Evolutionary conservation across 2,329 filamentous ascomycete species (phyloP).

Genomic region (Neofusicoccum ribis): DNA sequence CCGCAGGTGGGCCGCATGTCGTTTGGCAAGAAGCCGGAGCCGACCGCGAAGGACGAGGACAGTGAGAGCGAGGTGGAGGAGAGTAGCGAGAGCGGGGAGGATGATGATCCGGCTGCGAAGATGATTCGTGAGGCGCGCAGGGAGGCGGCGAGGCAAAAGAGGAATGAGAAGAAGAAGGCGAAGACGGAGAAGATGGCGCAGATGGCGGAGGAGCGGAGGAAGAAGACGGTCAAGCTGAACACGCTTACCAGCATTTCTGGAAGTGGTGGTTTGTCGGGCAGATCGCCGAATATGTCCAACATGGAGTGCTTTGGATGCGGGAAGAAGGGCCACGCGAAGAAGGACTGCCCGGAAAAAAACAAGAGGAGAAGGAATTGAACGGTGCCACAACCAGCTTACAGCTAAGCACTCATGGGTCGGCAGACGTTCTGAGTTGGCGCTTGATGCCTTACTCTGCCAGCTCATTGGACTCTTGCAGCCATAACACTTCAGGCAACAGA

Average conservation of each 20-base stretch:
- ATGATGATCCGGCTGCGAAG: constrained; percentile 44
- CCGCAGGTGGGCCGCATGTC: constrained; percentile 46
- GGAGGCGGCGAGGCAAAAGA: constrained; percentile 46
- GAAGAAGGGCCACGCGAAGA: constrained; percentile 60
- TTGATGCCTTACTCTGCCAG: no score
- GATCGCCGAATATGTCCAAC: constrained; percentile 22
- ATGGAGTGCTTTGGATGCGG: constrained; percentile 63
- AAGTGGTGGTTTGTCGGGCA: constrained; percentile 31
- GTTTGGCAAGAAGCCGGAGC: constrained; percentile 50
- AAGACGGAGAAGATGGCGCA: constrained; percentile 52
- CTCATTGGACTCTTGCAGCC: no score
- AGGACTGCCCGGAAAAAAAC: constrained; percentile 53
- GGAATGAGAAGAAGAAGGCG: constrained; percentile 50
- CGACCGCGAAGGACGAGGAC: constrained; percentile 41
- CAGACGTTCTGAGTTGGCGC: no score
- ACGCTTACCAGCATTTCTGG: constrained; percentile 54
- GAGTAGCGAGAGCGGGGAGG: constrained; percentile 38
- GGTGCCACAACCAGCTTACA: no score
- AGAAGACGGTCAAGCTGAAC: constrained; percentile 68
- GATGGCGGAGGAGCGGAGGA: constrained; percentile 60
- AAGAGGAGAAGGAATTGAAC: constrained; percentile 24
- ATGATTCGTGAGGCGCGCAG: constrained; percentile 49
- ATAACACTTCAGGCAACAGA: no score
- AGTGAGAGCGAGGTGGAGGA: constrained; percentile 30
- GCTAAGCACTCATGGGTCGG: no score